Conservation (phyloP, 768 basidiomycete genomes). For the Scleroderma citrinum region DNA sequence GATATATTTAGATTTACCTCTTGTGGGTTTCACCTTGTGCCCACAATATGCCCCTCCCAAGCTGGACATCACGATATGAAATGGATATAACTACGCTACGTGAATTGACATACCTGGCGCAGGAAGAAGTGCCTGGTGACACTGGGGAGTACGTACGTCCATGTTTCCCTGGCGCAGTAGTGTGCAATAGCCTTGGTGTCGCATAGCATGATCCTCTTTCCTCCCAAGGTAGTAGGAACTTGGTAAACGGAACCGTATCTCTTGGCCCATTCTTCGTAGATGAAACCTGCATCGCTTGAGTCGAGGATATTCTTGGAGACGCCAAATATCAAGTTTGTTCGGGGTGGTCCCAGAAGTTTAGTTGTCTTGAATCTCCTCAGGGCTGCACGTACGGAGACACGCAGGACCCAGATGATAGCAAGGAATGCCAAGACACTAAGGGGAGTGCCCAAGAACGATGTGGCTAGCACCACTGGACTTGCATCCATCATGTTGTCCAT, state of each 20-base stretch:
- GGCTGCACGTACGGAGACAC: conserved; percentile 4
- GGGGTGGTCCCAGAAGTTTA: conserved; percentile 16
- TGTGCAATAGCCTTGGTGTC: conserved; percentile 49
- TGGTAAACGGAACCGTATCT: conserved; percentile 43
- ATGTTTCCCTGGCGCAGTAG: conserved; percentile 45
- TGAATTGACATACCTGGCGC: conserved; percentile 15
- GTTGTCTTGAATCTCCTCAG: conserved; percentile 13
- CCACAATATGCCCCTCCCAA: conserved; percentile 34
- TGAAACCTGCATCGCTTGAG: conserved; percentile 20
- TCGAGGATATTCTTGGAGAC: background rate
- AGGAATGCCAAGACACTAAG: background rate
- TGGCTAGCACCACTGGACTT: background rate
- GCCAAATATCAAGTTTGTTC: conserved; percentile 15
- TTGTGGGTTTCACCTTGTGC: conserved; percentile 40
- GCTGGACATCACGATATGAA: conserved; percentile 9
- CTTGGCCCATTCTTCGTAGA: conserved; percentile 43
- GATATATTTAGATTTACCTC: conserved; percentile 19
- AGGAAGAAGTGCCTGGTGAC: conserved; percentile 16
- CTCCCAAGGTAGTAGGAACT: conserved; percentile 34
- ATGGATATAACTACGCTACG: background rate
- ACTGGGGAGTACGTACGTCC: conserved; percentile 23
- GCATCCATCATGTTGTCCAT: too few relatives aligned
- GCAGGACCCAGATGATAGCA: conserved; percentile 1
- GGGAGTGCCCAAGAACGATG: background rate
- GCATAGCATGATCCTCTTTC: conserved; percentile 31